These are phyloP conservation scores for Hibiscus mutabilis DNA, from an alignment of 345 rosid species.

Conservation along the genomic window DNA sequence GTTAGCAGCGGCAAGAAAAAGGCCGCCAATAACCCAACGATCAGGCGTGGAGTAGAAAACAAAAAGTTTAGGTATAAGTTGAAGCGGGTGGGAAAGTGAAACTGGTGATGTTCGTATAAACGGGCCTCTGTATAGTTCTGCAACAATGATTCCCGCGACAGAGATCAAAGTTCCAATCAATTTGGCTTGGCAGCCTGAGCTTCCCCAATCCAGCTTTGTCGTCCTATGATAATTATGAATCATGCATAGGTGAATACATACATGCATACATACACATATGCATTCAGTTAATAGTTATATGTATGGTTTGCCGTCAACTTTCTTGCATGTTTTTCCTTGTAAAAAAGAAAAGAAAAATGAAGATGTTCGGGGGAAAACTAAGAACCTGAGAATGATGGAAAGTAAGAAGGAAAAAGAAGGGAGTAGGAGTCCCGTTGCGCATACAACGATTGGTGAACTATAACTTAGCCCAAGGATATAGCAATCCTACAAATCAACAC, in stretches of 20 bases:
- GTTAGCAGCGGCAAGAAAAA: conserved; percentile 60
- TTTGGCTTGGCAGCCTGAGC: conserved; percentile 37
- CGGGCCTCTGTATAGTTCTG: conserved; percentile 51
- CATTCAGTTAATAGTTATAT: background rate
- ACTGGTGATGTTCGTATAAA: conserved; percentile 34
- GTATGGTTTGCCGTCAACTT: background rate
- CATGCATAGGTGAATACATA: background rate
- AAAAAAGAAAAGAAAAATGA: background rate
- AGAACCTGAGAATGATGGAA: conserved; percentile 48
- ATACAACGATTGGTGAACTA: conserved; percentile 72
- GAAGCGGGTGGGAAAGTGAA: conserved; percentile 18
- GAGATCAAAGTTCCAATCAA: conserved; percentile 50
- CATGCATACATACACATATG: background rate
- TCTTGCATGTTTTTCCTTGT: background rate
- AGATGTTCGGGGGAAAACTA: background rate
- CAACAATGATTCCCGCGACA: conserved; percentile 44
- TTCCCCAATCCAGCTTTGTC: conserved; percentile 42
- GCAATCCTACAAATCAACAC: conserved; percentile 42
- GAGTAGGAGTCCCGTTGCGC: conserved; percentile 66
- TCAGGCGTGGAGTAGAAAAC: conserved; percentile 50
- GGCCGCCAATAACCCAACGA: conserved; percentile 60
- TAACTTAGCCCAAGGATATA: conserved; percentile 48
- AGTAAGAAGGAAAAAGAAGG: conserved; percentile 66
- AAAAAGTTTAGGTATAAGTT: conserved; percentile 28
- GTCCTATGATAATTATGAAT: conserved; percentile 23